phyloP scores from a whole-genome alignment of 2,329 filamentous ascomycete species.

The Penicillium psychrosexuale region DNA sequence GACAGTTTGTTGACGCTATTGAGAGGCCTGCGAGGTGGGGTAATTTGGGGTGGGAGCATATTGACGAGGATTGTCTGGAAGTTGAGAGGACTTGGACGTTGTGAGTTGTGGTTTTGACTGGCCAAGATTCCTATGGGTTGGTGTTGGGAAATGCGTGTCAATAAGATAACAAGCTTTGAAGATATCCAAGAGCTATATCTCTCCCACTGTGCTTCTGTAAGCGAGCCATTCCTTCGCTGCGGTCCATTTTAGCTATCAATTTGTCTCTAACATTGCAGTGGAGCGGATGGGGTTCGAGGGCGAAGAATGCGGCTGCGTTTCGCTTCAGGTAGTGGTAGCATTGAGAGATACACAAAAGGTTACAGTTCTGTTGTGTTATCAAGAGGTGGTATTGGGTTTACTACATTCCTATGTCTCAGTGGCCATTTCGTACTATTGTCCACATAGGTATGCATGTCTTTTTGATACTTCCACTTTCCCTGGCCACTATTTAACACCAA shows the following conservation, averaged over 20 bases:
- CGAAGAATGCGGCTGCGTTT: neutral
- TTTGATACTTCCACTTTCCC: neutral
- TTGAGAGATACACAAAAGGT: neutral
- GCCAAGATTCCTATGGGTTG: too few species aligned
- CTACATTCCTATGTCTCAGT: neutral
- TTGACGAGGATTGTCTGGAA: slow-evolving; percentile 29
- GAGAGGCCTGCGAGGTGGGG: slow-evolving; percentile 46
- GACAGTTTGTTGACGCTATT: slow-evolving; percentile 51
- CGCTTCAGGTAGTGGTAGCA: neutral
- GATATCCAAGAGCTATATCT: neutral
- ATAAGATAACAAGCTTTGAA: neutral
- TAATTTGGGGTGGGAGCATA: slow-evolving; percentile 37
- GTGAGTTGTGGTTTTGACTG: neutral
- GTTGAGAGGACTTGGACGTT: slow-evolving; percentile 16
- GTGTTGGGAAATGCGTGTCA: neutral
- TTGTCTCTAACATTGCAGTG: neutral
- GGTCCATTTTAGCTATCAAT: neutral
- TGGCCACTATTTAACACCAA: neutral
- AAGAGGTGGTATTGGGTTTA: neutral
- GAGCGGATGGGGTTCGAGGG: neutral
- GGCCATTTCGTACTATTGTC: neutral
- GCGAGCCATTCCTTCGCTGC: neutral
- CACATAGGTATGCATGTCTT: neutral
- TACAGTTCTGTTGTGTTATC: neutral
- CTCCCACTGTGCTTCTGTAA: too few species aligned